Evolutionary conservation across 768 basidiomycete species (phyloP).

Genomic region (Melanogaster broomeanus): DNA sequence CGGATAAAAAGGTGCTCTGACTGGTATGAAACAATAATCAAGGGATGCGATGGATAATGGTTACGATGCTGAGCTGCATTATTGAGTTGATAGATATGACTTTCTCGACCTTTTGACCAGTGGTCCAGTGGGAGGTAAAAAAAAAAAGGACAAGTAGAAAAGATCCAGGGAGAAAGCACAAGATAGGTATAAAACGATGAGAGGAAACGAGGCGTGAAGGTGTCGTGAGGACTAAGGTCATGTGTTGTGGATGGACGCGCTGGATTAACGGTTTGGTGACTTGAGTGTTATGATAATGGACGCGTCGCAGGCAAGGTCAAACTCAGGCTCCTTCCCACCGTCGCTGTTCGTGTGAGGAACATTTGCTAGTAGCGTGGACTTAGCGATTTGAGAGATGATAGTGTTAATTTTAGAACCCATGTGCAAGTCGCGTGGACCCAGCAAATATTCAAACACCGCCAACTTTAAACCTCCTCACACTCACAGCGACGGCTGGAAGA

Average conservation of each 20-base stretch:
- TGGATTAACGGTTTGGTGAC: too few relatives aligned
- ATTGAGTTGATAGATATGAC: conserved; percentile 40
- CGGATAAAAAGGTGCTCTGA: conserved; percentile 47
- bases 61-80: conserved; percentile 40
- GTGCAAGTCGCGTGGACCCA: background rate
- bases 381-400: too few relatives aligned
- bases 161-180: conserved; percentile 39
- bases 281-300: too few relatives aligned
- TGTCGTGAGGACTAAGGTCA: conserved; percentile 55
- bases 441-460: conserved; percentile 2
- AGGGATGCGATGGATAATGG: conserved; percentile 43
- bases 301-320: too few relatives aligned
- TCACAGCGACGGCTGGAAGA: conserved; percentile 9
- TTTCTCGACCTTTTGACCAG: conserved; percentile 39
- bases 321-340: too few relatives aligned
- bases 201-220: conserved; percentile 45
- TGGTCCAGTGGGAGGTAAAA: conserved; percentile 31
- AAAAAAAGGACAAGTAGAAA: conserved; percentile 39
- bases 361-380: too few relatives aligned
- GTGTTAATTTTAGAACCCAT: too few relatives aligned
- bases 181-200: conserved; percentile 60
- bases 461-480: conserved; percentile 5
- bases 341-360: too few relatives aligned
- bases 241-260: too few relatives aligned
- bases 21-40: conserved; percentile 50